Evolutionary conservation across 352 stramenopile genomes (phyloP).

Genomic region (Pythium insidiosum): DNA sequence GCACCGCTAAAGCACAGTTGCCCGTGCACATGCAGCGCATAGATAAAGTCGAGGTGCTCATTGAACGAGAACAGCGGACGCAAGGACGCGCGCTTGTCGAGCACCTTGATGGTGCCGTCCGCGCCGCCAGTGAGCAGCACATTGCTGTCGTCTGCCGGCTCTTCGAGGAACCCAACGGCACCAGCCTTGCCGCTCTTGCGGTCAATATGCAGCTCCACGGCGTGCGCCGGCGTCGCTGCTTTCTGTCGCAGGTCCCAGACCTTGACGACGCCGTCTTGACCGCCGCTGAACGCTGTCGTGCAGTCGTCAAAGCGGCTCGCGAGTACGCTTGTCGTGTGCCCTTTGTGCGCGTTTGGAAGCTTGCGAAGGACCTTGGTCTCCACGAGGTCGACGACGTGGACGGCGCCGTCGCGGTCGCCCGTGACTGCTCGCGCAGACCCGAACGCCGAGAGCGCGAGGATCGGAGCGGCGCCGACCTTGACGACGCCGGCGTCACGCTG

Average conservation of each 20-base stretch:
- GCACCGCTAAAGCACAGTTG: slow-evolving; percentile 77
- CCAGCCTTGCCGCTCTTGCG: slow-evolving; percentile 46
- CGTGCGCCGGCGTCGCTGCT: slow-evolving; percentile 5
- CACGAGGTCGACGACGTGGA: slow-evolving; percentile 55
- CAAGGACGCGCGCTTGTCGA: slow-evolving; percentile 58
- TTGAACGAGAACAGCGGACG: slow-evolving; percentile 41
- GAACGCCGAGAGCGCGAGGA: slow-evolving; percentile 48
- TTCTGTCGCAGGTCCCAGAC: slow-evolving; percentile 73
- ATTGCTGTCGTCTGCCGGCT: slow-evolving; percentile 33
- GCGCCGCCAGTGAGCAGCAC: slow-evolving; percentile 61
- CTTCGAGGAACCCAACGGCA: slow-evolving; percentile 57
- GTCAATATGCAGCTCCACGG: slow-evolving; percentile 49
- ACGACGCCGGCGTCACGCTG: slow-evolving; percentile 44
- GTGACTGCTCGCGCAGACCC: slow-evolving; percentile 10
- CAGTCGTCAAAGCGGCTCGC: slow-evolving; percentile 17
- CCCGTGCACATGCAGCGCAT: slow-evolving; percentile 55
- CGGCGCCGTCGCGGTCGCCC: slow-evolving; percentile 58
- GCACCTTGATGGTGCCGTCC: slow-evolving; percentile 68
- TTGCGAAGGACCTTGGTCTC: slow-evolving; percentile 33
- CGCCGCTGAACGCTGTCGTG: slow-evolving; percentile 49
- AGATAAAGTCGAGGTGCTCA: slow-evolving; percentile 86
- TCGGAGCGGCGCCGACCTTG: slow-evolving; percentile 44
- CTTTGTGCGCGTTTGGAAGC: slow-evolving; percentile 33
- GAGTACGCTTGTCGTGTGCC: slow-evolving; percentile 58
- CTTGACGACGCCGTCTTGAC: slow-evolving; percentile 65